Evolutionary conservation across 2,329 filamentous ascomycete genomes (phyloP), one percentile per base, ranked within the genome.

Genomic region (Albophoma yamanashiensis): DNA sequence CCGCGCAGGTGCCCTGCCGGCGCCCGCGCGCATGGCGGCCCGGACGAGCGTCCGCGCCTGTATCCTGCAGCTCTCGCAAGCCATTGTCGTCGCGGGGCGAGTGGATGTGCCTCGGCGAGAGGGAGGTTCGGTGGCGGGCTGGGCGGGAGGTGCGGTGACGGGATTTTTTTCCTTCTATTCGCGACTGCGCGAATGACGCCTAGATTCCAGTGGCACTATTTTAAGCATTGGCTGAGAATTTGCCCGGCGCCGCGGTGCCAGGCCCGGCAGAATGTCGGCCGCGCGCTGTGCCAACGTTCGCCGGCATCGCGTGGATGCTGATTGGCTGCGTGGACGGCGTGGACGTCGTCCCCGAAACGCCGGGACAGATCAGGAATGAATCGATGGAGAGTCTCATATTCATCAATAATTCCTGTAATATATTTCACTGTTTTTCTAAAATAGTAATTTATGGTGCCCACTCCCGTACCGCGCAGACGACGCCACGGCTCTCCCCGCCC

Each of bases 1-100:
- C 53, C 66, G 65, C 42, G 66, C 62, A 58, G 70, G 61, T 58
- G 65, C 61, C 62, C 64, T 62, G 60, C 69, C 63, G 62, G 68
- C 63, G 59, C 67, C 65, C 27, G 68, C 66, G 59, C 72, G 70
- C 60, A 69, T 64, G 60, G 71, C 67, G 57, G 68, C 63, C 62
- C 73, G 73, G 60, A 76, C 67, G 52, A 79, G 64, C 55, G 70
- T 70, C 62, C 73, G 71, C 62, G 79, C 72, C 69, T 79, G 77
- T 50, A 73, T 68, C 63, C 74, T 73, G 69, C 80, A 82, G 68
- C 71, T 76, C 66, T 79, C 75, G 68, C 79, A 81, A 60, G 79
- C 77, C 77, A 82, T 81, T 69, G 60, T 60, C 40, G 57, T 22
- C 40, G 38, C 47, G 31, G 31, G 56, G 57, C 38, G 55, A n/a